A percentile compares a stretch with the other conserved stretches of the same genome.
Evolutionary conservation across 2,329 filamentous ascomycete genomes (phyloP).

Genomic region (Alternaria triticina): DNA sequence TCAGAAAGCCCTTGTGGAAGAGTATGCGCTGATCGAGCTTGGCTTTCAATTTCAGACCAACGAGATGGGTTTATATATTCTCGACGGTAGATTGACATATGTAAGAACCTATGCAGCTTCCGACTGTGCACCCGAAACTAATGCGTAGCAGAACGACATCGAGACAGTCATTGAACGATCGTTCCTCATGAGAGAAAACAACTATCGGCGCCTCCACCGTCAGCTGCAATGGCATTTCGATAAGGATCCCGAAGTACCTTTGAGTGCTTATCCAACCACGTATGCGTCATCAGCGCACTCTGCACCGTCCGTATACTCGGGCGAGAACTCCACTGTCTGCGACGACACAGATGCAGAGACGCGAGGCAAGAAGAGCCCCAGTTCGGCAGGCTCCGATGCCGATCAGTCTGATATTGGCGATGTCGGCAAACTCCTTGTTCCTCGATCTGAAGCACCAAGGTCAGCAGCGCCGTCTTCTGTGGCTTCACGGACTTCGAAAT

Average conservation of each 20-base stretch:
- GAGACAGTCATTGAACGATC: neutral
- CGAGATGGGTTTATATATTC: neutral
- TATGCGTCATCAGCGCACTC: neutral
- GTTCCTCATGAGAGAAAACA: neutral
- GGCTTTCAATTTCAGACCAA: neutral
- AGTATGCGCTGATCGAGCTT: constrained; percentile 1
- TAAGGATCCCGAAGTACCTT: neutral
- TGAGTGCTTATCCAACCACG: neutral
- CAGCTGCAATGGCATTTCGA: constrained; percentile 2
- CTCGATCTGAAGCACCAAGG: neutral
- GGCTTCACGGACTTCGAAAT: neutral
- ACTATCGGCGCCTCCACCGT: neutral
- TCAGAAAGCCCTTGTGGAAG: neutral
- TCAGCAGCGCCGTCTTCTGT: neutral
- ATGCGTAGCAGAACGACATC: neutral
- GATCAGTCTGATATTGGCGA: neutral
- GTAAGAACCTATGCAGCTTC: neutral
- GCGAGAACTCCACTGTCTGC: neutral
- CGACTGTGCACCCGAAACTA: too few relatives aligned
- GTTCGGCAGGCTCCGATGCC: neutral
- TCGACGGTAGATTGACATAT: neutral
- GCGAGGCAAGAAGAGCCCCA: neutral
- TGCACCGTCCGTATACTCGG: neutral
- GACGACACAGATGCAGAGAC: neutral
- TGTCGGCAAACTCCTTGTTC: neutral